phyloP scores from a whole-genome alignment of 2,329 filamentous ascomycete genomes.

The Moelleriella libera region DNA sequence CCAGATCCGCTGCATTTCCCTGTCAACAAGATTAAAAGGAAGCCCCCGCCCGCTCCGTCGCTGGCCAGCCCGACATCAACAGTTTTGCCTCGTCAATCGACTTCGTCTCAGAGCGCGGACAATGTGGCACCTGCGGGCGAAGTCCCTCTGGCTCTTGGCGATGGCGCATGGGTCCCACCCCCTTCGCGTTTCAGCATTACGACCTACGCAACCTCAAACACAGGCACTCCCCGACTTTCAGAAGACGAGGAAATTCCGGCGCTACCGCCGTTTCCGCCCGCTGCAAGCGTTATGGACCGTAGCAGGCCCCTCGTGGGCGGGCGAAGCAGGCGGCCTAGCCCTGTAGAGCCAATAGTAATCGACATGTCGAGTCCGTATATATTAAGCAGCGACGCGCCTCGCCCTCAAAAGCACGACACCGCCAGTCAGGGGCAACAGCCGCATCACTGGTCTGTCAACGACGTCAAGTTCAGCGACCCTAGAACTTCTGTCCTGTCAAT shows the following conservation, averaged over 20 bases:
- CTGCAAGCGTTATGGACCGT: slow-evolving; percentile 16
- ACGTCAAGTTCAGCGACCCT: slow-evolving; percentile 5
- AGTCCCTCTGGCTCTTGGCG: neutral
- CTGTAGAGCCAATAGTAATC: slow-evolving; percentile 13
- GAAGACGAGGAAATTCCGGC: slow-evolving; percentile 12
- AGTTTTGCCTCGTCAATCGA: neutral
- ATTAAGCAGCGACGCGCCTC: neutral
- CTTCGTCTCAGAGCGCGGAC: slow-evolving; percentile 10
- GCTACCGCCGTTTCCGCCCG: slow-evolving; percentile 10
- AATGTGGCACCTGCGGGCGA: slow-evolving; percentile 1
- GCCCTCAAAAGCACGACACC: neutral
- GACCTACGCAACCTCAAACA: slow-evolving; percentile 39
- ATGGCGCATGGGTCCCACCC: slow-evolving; percentile 33
- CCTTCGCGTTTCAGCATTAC: slow-evolving; percentile 50
- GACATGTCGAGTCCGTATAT: slow-evolving; percentile 11
- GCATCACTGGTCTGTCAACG: slow-evolving; percentile 2
- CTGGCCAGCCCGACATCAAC: slow-evolving; percentile 5
- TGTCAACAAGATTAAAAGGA: slow-evolving; percentile 29
- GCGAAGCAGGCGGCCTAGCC: slow-evolving; percentile 8
- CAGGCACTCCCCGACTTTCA: slow-evolving; percentile 13
- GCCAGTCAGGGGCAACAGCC: neutral
- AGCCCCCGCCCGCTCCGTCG: slow-evolving; percentile 21
- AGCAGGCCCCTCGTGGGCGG: slow-evolving; percentile 15
- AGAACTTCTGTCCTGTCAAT: slow-evolving; percentile 21
- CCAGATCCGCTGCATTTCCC: slow-evolving; percentile 10